These are phyloP conservation scores for Dryadomyces quercivorus DNA, from an alignment of 2,329 filamentous ascomycete genomes.

Conservation along the genomic window DNA sequence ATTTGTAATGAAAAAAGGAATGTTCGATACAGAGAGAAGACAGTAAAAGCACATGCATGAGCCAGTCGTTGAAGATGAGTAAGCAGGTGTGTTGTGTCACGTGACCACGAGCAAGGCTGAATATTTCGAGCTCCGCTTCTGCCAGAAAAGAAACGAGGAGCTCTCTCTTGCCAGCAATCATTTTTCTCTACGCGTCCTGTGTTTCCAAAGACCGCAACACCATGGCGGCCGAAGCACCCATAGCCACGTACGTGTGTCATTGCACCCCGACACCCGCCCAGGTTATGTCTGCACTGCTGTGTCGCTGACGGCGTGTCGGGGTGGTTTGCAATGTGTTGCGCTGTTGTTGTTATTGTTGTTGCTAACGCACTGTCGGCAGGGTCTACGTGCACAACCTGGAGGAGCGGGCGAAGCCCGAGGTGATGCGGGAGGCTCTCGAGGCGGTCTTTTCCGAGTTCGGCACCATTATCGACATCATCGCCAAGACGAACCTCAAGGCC, in stretches of 20 bases:
- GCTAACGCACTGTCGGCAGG: constrained; percentile 20
- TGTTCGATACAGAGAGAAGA: no score
- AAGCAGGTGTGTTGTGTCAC: not conserved
- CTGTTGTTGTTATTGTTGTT: not conserved
- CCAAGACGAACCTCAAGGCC: constrained; percentile 69
- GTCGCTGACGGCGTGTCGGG: not conserved
- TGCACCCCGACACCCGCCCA: constrained; percentile 41
- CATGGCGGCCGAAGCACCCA: constrained; percentile 29
- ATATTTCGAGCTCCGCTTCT: not conserved
- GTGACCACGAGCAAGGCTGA: not conserved
- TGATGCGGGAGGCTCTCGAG: constrained; percentile 58
- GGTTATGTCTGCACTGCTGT: not conserved
- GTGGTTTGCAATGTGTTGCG: no score
- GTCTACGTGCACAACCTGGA: constrained; percentile 76
- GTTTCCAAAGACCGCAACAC: not conserved
- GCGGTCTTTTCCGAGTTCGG: constrained; percentile 86
- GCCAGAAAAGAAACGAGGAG: no score
- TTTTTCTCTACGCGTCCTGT: not conserved
- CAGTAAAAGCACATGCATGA: not conserved
- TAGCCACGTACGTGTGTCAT: constrained; percentile 61
- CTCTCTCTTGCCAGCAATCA: not conserved
- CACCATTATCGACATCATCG: constrained; percentile 60
- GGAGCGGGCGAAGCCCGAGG: constrained; percentile 75
- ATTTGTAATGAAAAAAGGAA: no score
- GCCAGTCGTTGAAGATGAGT: not conserved